Percentiles rank a stretch among this genome's conserved stretches.
These are phyloP conservation scores for Pseudoscleropodium purum DNA, from an alignment of 225 moss, liverwort and hornwort genomes.

Conservation along the genomic window DNA sequence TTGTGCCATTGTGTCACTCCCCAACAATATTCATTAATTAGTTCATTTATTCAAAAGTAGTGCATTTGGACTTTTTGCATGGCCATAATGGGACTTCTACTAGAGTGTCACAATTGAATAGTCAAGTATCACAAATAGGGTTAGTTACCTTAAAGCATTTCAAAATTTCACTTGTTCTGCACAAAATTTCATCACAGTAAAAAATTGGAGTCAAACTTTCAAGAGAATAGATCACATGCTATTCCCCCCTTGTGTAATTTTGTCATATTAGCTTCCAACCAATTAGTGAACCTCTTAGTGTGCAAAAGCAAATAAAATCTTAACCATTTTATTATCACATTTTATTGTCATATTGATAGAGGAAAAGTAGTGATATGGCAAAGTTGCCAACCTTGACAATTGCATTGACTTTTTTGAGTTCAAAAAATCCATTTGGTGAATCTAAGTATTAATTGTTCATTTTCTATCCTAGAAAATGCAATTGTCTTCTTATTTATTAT, in stretches of 20 bases:
- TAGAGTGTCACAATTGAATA: background rate
- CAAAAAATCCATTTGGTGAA: background rate
- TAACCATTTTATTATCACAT: background rate
- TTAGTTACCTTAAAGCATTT: background rate
- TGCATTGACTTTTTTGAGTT: background rate
- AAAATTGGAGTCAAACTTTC: background rate
- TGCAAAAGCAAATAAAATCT: background rate
- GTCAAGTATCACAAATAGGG: background rate
- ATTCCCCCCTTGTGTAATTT: background rate
- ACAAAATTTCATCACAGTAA: background rate
- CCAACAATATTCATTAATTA: accelerated
- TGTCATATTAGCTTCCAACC: background rate
- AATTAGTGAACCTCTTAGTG: background rate
- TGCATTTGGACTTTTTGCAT: background rate
- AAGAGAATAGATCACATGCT: background rate
- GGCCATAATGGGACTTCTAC: background rate
- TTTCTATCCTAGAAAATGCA: background rate
- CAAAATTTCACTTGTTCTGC: accelerated
- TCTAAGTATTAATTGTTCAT: background rate
- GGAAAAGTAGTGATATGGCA: background rate
- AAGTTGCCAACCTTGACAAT: background rate
- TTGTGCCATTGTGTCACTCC: no score
- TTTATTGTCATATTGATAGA: background rate
- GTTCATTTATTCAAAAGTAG: background rate
- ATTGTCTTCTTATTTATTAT: accelerated